Base-by-base conservation (phyloP, 148 eudicot species). In the Rhododendron griersonianum region DNA sequence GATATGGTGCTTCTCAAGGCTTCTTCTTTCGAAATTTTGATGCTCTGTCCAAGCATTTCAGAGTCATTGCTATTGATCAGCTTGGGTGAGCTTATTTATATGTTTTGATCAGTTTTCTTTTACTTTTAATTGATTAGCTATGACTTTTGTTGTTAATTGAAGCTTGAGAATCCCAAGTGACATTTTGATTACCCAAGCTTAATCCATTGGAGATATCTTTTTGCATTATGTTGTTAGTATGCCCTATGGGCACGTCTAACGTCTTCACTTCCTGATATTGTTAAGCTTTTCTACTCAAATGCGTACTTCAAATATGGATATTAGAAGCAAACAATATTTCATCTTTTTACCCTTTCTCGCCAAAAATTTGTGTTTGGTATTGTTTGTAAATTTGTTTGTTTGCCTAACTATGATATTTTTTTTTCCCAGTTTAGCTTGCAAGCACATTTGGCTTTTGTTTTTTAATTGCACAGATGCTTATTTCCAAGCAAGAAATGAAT, bases 1-100 rank as follows among this genome's bases (percentile, higher is more conserved):
- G 99, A 85, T 97, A 95, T 87, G 99, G 89, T 85, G 99, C 98
- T 78, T 94, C 99, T 82, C 98, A 97, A 87, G 99, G 99, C 71
- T 97, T 97, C 92, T 97, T 97, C 93, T 97, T 93, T 81, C 94
- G 99, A 39, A 97, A 97, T 89, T 95, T 95, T 90, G 99, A 95
- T 86, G 93, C 93, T 13, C 93, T 97, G 89, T 94, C 98, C 33
- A 90, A 86, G 14, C 92, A 90, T 71, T 97, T 97, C 86, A 93
- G 90, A 90, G 94, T 97, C 84, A 94, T 97, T 87, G 99, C 98
- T 55, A 92, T 97, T 50, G 99, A 97, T 93, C 99, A 97, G 84
- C 98, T 97, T 88, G 99, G 98, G 98, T 97, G 78, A 86, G 93
- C 50, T 35, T 37, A 47, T 23, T 71, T 57, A 85, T 48, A 13